Base-by-base conservation (phyloP, 768 basidiomycete genomes). In the Ramaria sp. region DNA sequence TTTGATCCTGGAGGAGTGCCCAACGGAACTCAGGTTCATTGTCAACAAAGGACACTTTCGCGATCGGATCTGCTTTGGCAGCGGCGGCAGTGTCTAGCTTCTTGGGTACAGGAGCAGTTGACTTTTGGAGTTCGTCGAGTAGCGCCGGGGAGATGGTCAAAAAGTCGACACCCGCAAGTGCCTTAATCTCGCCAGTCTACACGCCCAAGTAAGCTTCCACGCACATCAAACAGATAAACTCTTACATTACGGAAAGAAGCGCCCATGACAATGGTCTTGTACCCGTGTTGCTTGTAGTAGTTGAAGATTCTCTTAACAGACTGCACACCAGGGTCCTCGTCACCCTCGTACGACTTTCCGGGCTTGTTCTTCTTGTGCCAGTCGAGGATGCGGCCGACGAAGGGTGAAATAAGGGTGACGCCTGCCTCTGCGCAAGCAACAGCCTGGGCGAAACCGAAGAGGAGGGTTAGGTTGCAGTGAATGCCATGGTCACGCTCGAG, bases 251-350 rank as follows among this genome's bases (percentile, higher is more conserved):
- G 88, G 93, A 99, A 97, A 30, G 92, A 95, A 57, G 96, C 96
- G 67, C 95, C 96, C 96, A 98, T 97, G 69, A 98, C 95, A 71
- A 99, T 97, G 62, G 96, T 99, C 65, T 93, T 90, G 81, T 99
- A 98, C 57, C 80, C 78, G 73, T 98, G 81, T 68, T 96, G 93
- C 79, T 97, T 98, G 82, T 99, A 99, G 72, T 93, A 98, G 78
- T 95, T 89, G 83, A 85, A 99, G 76, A 99, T 99, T 72, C 79
- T 87, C 76, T 89, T 85, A 59, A 99, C 96, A 39, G 89, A 93
- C 69, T 82, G 70, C 63, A 99, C 96, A 75, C 96, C 95, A 10
- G 95, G 95, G 75, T 98, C 95, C 44, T 83, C 81, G 60, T 89
- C 91, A 49, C 90, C 92, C 61, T 83, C 80, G 76, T 93, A 98